A percentile compares a stretch with the other conserved stretches of the same genome.
Conservation (phyloP, 345 rosid species). For the Moricandia moricandioides region DNA sequence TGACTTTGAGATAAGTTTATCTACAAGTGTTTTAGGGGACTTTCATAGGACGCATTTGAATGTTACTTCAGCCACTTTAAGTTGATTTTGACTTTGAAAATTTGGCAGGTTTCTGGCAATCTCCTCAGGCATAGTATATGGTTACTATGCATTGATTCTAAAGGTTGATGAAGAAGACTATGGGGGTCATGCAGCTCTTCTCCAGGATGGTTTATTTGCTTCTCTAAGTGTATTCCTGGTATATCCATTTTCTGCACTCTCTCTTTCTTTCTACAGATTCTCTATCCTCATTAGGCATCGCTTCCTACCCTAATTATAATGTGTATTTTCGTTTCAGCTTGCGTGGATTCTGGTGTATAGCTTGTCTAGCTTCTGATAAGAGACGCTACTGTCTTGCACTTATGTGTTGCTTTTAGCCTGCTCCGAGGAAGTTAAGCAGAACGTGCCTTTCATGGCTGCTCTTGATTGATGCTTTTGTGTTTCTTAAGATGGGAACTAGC, state of each 20-base stretch:
- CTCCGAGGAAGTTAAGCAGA: slow-evolving; percentile 19
- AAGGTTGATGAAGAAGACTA: slow-evolving; percentile 94
- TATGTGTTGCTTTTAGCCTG: slow-evolving; percentile 10
- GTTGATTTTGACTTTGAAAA: slow-evolving; percentile 1
- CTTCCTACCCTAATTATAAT: no score
- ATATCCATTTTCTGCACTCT: slow-evolving; percentile 1
- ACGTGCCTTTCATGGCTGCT: background rate
- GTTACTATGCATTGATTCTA: slow-evolving; percentile 79
- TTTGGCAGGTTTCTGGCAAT: slow-evolving; percentile 66
- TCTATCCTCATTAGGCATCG: background rate
- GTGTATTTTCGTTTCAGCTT: slow-evolving; percentile 51
- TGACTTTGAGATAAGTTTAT: background rate
- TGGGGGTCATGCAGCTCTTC: slow-evolving; percentile 92
- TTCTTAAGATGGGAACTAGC: slow-evolving; percentile 33
- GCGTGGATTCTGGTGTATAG: slow-evolving; percentile 96
- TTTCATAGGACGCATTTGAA: background rate
- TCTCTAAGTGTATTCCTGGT: slow-evolving; percentile 93
- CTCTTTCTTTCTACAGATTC: background rate
- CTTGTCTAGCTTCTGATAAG: slow-evolving; percentile 78
- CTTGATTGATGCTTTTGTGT: slow-evolving; percentile 19
- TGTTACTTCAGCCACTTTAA: background rate
- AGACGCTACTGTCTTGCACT: slow-evolving; percentile 5
- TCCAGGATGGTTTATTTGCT: slow-evolving; percentile 96
- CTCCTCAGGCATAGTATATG: slow-evolving; percentile 76
- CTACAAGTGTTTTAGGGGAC: background rate